These are phyloP conservation scores for Amaranthus tricolor DNA, from an alignment of 179 eudicot genomes.

Conservation along the genomic window DNA sequence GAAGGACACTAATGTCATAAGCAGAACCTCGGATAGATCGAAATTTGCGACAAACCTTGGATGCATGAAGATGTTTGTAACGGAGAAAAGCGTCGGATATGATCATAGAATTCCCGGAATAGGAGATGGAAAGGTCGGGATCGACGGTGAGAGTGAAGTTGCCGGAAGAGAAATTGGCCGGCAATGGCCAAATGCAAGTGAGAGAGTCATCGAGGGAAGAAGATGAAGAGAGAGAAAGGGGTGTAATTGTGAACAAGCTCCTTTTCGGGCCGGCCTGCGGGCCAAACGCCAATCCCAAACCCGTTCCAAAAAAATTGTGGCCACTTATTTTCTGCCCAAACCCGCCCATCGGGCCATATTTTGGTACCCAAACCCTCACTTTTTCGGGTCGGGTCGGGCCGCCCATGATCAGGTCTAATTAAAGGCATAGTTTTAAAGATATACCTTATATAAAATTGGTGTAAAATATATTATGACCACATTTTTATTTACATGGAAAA, in stretches of 20 bases:
- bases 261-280: too few relatives aligned
- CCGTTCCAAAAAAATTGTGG: too few relatives aligned
- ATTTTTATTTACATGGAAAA: too few relatives aligned
- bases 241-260: conserved; percentile 7
- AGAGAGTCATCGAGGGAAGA: conserved; percentile 32
- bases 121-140: conserved; percentile 66
- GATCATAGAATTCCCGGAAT: conserved; percentile 44
- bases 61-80: conserved; percentile 48
- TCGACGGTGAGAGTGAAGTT: conserved; percentile 58
- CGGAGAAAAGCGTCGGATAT: conserved; percentile 59
- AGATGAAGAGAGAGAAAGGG: conserved; percentile 20
- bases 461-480: too few relatives aligned
- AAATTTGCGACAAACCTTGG: conserved; percentile 14
- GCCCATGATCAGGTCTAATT: too few relatives aligned
- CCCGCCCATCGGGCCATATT: too few relatives aligned
- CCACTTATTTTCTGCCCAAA: too few relatives aligned
- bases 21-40: conserved; percentile 9
- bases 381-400: too few relatives aligned
- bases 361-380: too few relatives aligned
- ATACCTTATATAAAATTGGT: too few relatives aligned
- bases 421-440: too few relatives aligned
- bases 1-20: conserved; percentile 54
- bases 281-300: too few relatives aligned
- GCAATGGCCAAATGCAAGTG: conserved; percentile 84
- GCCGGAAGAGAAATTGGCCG: conserved; percentile 61